Conservation (phyloP, 2,329 filamentous ascomycete species). For the Aspergillus sp. region DNA sequence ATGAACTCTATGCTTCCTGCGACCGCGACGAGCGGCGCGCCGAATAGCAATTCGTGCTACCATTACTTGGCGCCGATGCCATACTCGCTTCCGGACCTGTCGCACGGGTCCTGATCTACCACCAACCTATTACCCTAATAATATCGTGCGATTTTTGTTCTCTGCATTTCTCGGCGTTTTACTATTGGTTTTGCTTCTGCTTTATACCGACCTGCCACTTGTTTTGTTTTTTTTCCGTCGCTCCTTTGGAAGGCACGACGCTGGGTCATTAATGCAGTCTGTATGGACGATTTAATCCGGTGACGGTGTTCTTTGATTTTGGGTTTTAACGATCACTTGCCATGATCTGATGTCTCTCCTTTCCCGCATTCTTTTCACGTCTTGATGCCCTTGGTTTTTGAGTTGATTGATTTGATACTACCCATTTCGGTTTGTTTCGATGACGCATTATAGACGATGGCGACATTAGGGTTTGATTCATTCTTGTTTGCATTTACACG, state of each 20-base stretch:
- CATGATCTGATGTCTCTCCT: slow-evolving; percentile 36
- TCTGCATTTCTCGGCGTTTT: slow-evolving; percentile 17
- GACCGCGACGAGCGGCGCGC: slow-evolving; percentile 24
- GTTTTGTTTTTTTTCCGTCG: slow-evolving; percentile 23
- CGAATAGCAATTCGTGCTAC: slow-evolving; percentile 26
- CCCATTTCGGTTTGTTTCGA: slow-evolving; percentile 7
- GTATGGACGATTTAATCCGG: slow-evolving; percentile 20
- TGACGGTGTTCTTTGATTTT: slow-evolving; percentile 9
- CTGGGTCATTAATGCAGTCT: slow-evolving; percentile 22
- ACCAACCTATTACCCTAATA: slow-evolving; percentile 8
- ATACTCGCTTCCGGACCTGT: slow-evolving; percentile 30
- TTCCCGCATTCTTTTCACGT: slow-evolving; percentile 23
- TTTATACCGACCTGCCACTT: not conserved
- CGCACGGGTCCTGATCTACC: slow-evolving; percentile 19
- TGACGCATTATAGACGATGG: slow-evolving; percentile 32
- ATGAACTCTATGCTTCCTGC: slow-evolving; percentile 30
- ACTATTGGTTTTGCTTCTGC: slow-evolving; percentile 1
- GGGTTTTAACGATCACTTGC: slow-evolving; percentile 16
- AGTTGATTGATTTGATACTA: slow-evolving; percentile 11
- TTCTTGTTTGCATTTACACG: slow-evolving; percentile 2
- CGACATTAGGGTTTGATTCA: slow-evolving; percentile 22
- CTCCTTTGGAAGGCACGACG: slow-evolving; percentile 26
- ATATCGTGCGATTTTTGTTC: slow-evolving; percentile 7
- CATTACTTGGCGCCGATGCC: slow-evolving; percentile 32
- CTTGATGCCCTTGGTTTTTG: slow-evolving; percentile 26